phyloP scores from a whole-genome alignment of 495 filamentous ascomycete species.

The Sphaerosporella brunnea region DNA sequence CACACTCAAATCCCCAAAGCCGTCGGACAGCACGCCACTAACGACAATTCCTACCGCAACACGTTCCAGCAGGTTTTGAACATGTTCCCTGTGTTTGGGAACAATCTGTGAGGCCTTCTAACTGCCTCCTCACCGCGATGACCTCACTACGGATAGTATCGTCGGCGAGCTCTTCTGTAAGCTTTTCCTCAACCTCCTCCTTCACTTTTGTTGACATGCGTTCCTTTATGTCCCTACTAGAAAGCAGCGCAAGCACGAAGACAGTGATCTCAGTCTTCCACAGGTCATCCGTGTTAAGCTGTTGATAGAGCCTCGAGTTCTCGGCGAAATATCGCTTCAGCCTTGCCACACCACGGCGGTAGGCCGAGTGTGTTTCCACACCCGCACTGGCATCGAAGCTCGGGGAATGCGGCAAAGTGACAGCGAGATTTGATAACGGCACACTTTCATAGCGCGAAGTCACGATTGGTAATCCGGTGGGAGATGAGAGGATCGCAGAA shows the following conservation, averaged over 20 bases:
- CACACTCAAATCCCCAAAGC: too few relatives aligned
- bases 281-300: constrained; percentile 8
- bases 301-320: constrained; percentile 14
- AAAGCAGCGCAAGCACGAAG: constrained; percentile 17
- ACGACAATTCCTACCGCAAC: not conserved
- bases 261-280: constrained; percentile 14
- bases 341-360: constrained; percentile 7
- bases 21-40: too few relatives aligned
- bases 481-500: constrained; percentile 7
- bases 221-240: constrained; percentile 8
- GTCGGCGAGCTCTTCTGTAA: constrained; percentile 13
- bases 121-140: constrained; percentile 16
- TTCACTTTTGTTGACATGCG: constrained; percentile 7
- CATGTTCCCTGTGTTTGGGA: not conserved
- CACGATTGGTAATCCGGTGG: constrained; percentile 9
- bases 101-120: constrained; percentile 12
- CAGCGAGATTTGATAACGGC: not conserved
- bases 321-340: constrained; percentile 11
- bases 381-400: not conserved
- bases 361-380: not conserved
- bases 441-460: constrained; percentile 5
- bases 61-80: not conserved
- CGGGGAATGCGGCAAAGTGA: not conserved
- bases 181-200: constrained; percentile 8
- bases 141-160: constrained; percentile 16